Conservation (phyloP, 2,329 filamentous ascomycete genomes). For the Pyrenophora tritici-repentis region DNA sequence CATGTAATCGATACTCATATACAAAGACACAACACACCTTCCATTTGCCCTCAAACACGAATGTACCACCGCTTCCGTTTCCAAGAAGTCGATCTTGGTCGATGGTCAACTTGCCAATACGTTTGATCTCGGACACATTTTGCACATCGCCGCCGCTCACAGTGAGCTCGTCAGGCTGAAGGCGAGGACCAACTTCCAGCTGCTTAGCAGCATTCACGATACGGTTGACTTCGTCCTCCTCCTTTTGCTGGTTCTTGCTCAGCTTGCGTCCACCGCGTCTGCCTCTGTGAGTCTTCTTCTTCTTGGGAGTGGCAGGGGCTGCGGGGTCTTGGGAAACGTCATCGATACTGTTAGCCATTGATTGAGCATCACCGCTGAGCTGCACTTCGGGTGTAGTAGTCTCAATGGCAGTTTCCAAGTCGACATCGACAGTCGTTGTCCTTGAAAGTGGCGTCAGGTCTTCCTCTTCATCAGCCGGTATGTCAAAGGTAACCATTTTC, state of each 20-base stretch:
- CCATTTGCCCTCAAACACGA: constrained; percentile 93
- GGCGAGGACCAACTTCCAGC: constrained; percentile 36
- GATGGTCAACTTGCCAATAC: constrained; percentile 65
- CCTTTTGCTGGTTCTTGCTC: constrained; percentile 48
- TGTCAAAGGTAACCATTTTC: constrained; percentile 38
- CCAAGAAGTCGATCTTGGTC: constrained; percentile 65
- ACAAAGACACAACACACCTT: constrained; percentile 55
- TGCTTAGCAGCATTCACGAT: constrained; percentile 49
- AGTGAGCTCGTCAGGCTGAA: constrained; percentile 49
- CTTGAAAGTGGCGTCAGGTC: constrained; percentile 41
- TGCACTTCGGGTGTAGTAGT: constrained; percentile 8
- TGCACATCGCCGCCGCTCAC: constrained; percentile 52
- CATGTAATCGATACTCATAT: not conserved
- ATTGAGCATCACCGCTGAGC: constrained; percentile 14
- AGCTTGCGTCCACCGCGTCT: constrained; percentile 54
- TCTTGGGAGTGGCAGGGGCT: constrained; percentile 45
- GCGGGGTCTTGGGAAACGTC: constrained; percentile 28
- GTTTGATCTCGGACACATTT: constrained; percentile 56
- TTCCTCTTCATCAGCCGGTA: constrained; percentile 41
- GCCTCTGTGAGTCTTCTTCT: constrained; percentile 57
- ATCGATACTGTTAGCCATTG: constrained; percentile 18
- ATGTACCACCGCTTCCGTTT: constrained; percentile 92
- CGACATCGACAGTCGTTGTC: constrained; percentile 39
- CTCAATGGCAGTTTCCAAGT: constrained; percentile 24
- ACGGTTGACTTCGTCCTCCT: constrained; percentile 46